A percentile compares a stretch with the other conserved stretches of the same genome.
These are phyloP conservation scores for Acanthamoeba lugdunensis DNA, from an alignment of 208 protist species.

Conservation along the genomic window DNA sequence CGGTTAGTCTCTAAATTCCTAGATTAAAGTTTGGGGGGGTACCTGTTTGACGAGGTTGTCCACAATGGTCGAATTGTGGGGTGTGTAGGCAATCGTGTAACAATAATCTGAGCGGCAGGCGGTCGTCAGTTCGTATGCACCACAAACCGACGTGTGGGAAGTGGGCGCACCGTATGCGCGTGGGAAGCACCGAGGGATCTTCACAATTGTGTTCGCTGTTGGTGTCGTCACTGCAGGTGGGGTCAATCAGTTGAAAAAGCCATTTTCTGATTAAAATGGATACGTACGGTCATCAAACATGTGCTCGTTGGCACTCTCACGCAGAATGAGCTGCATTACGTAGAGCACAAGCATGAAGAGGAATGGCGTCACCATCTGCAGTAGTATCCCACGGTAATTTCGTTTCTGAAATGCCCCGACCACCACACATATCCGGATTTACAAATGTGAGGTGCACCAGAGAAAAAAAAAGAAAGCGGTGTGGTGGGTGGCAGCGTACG, in stretches of 20 bases:
- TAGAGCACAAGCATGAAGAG: slow-evolving; percentile 61
- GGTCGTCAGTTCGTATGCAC: too few relatives aligned
- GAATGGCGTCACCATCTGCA: slow-evolving; percentile 60
- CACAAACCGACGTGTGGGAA: neutral
- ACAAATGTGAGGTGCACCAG: neutral
- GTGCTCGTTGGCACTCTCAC: neutral
- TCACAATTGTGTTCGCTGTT: neutral
- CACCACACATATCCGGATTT: neutral
- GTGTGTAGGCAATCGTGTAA: slow-evolving; percentile 55
- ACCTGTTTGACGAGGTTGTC: neutral
- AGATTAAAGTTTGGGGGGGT: neutral
- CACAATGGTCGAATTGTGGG: neutral
- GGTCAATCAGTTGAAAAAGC: neutral
- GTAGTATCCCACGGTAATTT: neutral
- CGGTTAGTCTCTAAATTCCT: neutral
- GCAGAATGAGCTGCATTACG: slow-evolving; percentile 33
- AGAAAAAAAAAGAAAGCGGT: neutral
- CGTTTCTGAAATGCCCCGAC: slow-evolving; percentile 8
- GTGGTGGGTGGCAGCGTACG: neutral
- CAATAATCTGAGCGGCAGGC: neutral
- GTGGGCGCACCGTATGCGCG: neutral
- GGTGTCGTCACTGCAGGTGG: neutral
- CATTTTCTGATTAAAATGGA: neutral
- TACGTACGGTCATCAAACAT: slow-evolving; percentile 29
- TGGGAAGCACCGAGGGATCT: slow-evolving; percentile 42